phyloP scores from a whole-genome alignment of 805 yeast species.

The Schwanniomyces polymorphus region DNA sequence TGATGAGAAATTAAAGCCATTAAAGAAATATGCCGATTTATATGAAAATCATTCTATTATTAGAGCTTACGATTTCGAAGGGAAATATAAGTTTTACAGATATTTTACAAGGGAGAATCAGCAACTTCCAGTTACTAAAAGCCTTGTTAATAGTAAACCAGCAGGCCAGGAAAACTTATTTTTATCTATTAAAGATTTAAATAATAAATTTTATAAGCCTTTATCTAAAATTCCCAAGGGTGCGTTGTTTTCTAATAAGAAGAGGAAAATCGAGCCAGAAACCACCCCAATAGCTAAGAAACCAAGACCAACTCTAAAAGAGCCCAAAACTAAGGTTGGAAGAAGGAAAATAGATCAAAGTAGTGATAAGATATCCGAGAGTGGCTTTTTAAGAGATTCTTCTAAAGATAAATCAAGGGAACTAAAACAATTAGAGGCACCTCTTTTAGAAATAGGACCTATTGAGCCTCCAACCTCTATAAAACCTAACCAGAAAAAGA shows the following conservation, averaged over 20 bases:
- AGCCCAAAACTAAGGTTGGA: neutral
- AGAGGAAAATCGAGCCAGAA: conserved; percentile 10
- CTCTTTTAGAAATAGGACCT: conserved; percentile 9
- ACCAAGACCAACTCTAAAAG: conserved; percentile 1
- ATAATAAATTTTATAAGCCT: conserved; percentile 13
- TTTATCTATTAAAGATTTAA: conserved; percentile 5
- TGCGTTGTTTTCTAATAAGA: conserved; percentile 13
- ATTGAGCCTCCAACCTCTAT: conserved; percentile 6
- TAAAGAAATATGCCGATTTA: conserved; percentile 25
- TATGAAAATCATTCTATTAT: conserved; percentile 40
- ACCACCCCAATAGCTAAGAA: conserved; percentile 1
- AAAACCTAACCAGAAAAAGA: neutral
- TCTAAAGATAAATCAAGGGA: conserved; percentile 6
- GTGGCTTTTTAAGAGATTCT: conserved; percentile 1
- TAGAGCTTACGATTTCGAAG: conserved; percentile 69
- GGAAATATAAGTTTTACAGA: conserved; percentile 71
- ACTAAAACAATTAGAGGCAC: neutral
- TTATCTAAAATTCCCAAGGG: conserved; percentile 27
- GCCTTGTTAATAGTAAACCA: neutral
- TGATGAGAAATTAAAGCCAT: conserved; percentile 21
- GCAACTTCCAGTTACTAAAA: neutral
- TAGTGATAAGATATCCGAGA: neutral
- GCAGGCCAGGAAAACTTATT: neutral
- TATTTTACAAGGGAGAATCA: conserved; percentile 29
- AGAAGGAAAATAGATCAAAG: neutral